Evolutionary conservation across 371 early-diverging fungal species (phyloP).

Genomic region (Umbelopsis sp.): DNA sequence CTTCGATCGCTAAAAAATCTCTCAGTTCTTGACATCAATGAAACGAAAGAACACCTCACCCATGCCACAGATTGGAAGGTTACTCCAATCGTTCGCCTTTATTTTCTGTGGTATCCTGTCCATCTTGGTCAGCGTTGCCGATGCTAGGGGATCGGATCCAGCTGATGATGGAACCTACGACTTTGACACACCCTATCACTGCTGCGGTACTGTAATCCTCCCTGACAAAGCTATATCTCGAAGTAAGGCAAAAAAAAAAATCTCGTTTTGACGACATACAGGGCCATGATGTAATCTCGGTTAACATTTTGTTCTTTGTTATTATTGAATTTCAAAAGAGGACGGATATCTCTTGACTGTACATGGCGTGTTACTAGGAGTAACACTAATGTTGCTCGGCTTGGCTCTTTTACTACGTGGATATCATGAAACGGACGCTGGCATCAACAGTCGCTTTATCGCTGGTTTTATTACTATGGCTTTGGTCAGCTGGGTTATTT

Average conservation of each 20-base stretch:
- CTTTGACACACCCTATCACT: background rate
- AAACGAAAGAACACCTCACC: constrained; percentile 2
- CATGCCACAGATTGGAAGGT: background rate
- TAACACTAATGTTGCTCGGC: constrained; percentile 65
- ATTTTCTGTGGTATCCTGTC: background rate
- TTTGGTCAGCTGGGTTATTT: constrained; percentile 54
- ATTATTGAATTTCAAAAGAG: constrained; percentile 22
- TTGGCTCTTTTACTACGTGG: constrained; percentile 57
- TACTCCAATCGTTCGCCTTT: constrained; percentile 3
- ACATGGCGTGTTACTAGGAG: constrained; percentile 61
- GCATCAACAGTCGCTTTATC: constrained; percentile 59
- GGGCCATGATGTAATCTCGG: background rate
- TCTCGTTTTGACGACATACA: background rate
- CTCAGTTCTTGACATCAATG: background rate
- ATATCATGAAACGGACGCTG: constrained; percentile 58
- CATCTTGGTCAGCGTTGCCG: background rate
- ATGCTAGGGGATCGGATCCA: background rate
- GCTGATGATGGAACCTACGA: background rate
- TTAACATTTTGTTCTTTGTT: background rate
- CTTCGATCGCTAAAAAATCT: background rate
- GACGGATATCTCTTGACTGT: constrained; percentile 52
- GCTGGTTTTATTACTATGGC: constrained; percentile 36
- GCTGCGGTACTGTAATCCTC: constrained; percentile 32
- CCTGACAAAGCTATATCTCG: constrained; percentile 39
- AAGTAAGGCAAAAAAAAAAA: constrained; percentile 23